phyloP scores from a whole-genome alignment of 768 basidiomycete genomes.

The Kockovaella imperatae region DNA sequence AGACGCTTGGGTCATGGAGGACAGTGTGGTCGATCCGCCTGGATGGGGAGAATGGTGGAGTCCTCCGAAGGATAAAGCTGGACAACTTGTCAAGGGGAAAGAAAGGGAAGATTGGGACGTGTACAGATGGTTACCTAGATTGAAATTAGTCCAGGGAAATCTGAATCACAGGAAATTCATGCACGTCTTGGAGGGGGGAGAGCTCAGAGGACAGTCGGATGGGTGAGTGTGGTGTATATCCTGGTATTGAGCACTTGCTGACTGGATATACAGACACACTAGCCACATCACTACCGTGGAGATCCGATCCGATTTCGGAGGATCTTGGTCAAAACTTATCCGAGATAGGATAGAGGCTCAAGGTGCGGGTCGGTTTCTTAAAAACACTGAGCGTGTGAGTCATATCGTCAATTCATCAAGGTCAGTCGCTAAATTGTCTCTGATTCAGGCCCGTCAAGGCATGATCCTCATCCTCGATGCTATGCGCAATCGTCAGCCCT shows the following conservation, averaged over 20 bases:
- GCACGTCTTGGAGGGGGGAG: conserved; percentile 78
- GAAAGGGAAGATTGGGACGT: not conserved
- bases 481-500: conserved; percentile 66
- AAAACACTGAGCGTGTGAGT: conserved; percentile 72
- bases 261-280: conserved; percentile 13
- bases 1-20: conserved; percentile 90
- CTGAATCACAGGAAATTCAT: conserved; percentile 90
- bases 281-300: conserved; percentile 77
- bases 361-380: conserved; percentile 74
- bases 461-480: conserved; percentile 72
- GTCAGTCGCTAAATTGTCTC: conserved; percentile 47
- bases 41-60: conserved; percentile 48
- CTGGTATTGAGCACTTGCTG: not conserved
- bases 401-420: conserved; percentile 48
- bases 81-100: not conserved
- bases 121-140: conserved; percentile 19
- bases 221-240: conserved; percentile 53
- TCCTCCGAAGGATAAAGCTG: not conserved
- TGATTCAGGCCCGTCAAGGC: conserved; percentile 48
- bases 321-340: conserved; percentile 67
- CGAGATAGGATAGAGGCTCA: conserved; percentile 64
- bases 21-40: conserved; percentile 83
- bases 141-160: conserved; percentile 76
- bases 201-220: conserved; percentile 60
- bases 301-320: conserved; percentile 81